Evolutionary conservation across 148 eudicot genomes (phyloP).

Genomic region (Limonium bicolor): DNA sequence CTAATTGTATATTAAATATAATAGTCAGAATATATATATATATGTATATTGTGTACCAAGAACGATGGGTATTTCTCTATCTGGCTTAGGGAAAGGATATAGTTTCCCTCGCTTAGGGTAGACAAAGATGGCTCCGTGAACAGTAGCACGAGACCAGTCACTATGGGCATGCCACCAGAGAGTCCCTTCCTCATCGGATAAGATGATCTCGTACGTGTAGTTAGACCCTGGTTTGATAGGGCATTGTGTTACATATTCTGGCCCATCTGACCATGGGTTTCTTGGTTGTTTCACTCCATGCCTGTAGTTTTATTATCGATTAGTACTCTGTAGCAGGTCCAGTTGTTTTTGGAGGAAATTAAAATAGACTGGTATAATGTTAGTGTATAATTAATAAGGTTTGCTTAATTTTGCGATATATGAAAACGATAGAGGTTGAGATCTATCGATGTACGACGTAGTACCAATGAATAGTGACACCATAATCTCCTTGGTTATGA

Average conservation of each 20-base stretch:
- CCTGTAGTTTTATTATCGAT: no score
- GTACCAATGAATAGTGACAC: slow-evolving; percentile 30
- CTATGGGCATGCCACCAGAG: slow-evolving; percentile 37
- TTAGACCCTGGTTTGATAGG: slow-evolving; percentile 19
- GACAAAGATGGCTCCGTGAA: slow-evolving; percentile 20
- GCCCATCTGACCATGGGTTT: slow-evolving; percentile 32
- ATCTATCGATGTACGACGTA: no score
- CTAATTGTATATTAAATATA: no score
- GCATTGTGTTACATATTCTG: slow-evolving; percentile 23
- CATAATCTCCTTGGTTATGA: slow-evolving; percentile 7
- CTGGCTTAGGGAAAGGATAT: slow-evolving; percentile 22
- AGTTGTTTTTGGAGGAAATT: no score
- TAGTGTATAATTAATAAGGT: no score
- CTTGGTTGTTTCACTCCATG: slow-evolving; percentile 29
- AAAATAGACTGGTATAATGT: no score
- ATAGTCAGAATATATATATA: no score
- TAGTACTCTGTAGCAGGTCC: no score
- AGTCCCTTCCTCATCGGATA: slow-evolving; percentile 24
- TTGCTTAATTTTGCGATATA: no score
- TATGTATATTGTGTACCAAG: slow-evolving; percentile 17
- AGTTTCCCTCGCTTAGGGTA: slow-evolving; percentile 7
- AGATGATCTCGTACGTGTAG: slow-evolving; percentile 15
- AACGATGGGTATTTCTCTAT: slow-evolving; percentile 16
- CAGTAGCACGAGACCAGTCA: slow-evolving; percentile 33
- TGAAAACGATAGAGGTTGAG: no score